Base-by-base conservation (phyloP, 1,284 basidiomycete genomes). In the Phylloporus sp. region DNA sequence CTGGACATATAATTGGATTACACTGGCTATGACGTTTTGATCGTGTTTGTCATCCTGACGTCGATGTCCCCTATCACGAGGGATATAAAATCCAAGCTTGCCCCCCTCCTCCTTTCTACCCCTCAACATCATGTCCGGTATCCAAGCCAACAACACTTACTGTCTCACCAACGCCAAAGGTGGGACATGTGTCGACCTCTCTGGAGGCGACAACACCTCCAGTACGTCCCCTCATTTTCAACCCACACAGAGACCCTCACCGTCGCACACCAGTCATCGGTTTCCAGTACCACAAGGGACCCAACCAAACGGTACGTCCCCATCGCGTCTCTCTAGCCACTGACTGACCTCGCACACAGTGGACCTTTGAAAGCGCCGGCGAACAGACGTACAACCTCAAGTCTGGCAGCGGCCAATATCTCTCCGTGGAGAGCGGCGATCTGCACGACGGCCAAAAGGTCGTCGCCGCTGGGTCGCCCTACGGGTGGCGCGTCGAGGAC, bases 151-250 rank as follows among this genome's bases (percentile, higher is more conserved):
- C 27, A 19, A 0, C 7, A 78, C 75, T 23, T 89, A 88, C 77
- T 80, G 76, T 43, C 81, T 90, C 66, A 80, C 78, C 52, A 90
- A 90, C 76, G 80, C 76, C 70, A 83, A 85, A 68, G 78, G 82
- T 39, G 83, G 83, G 1, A 89, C 85, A 4, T 85, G 82, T 32
- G 65, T 89, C 20, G 89, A 90, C 72, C 81, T 89, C 52, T 88
- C 86, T n/a, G 87, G 84, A 0, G 77, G 62, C 7, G 86, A 90
- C 73, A 79, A 85, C 61, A 74, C 61, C 41, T 81, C 84, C 57
- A 78, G 86, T 86, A 68, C 43, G 82, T 79, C 39, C 39, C 39
- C 15, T 25, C 39, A 14, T 45, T 59, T 32, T 43, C 25, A 10
- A 12, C 23, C 49, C 4, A 14, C n/a, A 17, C 29, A 7, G 14